Percentiles rank a stretch among this genome's conserved stretches.
Evolutionary conservation across 2,329 filamentous ascomycete genomes (phyloP).

Genomic region (Ambrosiella xylebori): DNA sequence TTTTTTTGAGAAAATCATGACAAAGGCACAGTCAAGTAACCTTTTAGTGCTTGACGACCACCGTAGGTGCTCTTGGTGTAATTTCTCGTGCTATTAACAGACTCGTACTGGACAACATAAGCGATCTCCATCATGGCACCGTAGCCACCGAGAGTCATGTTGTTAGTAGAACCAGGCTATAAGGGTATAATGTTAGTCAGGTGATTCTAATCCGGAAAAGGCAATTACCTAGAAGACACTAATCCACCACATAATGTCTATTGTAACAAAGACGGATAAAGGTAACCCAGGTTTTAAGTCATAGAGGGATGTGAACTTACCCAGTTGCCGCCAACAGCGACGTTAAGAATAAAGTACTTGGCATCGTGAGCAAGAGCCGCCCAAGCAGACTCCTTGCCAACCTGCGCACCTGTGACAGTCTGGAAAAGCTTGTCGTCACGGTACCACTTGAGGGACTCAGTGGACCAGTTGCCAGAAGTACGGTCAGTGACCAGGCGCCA

Average conservation of each 20-base stretch:
- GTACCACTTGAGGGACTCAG: conserved; percentile 35
- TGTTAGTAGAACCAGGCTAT: conserved; percentile 33
- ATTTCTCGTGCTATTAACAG: background rate
- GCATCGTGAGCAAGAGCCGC: conserved; percentile 31
- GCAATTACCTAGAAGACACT: background rate
- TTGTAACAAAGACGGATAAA: background rate
- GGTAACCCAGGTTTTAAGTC: background rate
- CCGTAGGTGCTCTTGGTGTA: conserved; percentile 1
- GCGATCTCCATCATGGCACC: conserved; percentile 16
- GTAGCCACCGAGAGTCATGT: conserved; percentile 26
- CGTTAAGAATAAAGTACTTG: conserved; percentile 35
- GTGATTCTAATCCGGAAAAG: background rate
- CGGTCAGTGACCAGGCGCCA: conserved; percentile 35
- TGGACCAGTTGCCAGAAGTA: conserved; percentile 26
- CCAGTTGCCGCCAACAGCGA: conserved; percentile 37
- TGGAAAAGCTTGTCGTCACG: conserved; percentile 28
- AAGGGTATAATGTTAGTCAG: conserved; percentile 7
- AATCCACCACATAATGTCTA: background rate
- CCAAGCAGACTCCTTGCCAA: conserved; percentile 32
- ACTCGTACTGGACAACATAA: conserved; percentile 16
- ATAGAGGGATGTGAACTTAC: conserved; percentile 21
- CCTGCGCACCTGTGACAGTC: conserved; percentile 26
- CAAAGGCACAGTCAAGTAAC: conserved; percentile 5
- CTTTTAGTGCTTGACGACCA: background rate
- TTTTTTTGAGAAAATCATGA: background rate